Base-by-base conservation (phyloP, 352 stramenopile genomes). In the Paralagenidium karlingii region DNA sequence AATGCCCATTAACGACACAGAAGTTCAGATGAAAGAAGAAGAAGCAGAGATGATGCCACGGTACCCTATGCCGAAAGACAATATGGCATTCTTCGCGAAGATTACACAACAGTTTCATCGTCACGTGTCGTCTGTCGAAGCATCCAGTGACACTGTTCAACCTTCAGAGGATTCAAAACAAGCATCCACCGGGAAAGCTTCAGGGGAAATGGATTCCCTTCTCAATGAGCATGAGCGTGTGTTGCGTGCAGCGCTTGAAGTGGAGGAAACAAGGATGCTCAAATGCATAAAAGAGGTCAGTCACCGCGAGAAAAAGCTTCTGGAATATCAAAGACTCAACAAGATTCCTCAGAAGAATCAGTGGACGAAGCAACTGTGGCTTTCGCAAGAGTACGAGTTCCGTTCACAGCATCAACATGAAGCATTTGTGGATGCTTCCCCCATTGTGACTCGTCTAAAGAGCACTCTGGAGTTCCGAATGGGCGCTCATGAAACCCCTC, bases 191-290 rank as follows among this genome's bases (percentile, higher is more conserved):
- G n/a, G n/a, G n/a, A n/a, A n/a, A n/a, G n/a, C n/a, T n/a, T n/a
- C n/a, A n/a, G n/a, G n/a, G n/a, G n/a, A n/a, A n/a, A n/a, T n/a
- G n/a, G n/a, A n/a, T n/a, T n/a, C n/a, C n/a, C n/a, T n/a, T n/a
- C n/a, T n/a, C n/a, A n/a, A 88, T 18, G 60, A 69, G 0, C 51
- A 50, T 19, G 68, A 83, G 30, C 59, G 62, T 1, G 58, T 81
- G 3, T 38, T 88, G 15, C 82, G 65, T 62, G 78, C 78, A 36
- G 73, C 69, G 8, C 56, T 86, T 1, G 71, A 89, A 52, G 78
- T 91, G 1, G 78, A 91, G 50, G 75, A 88, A 28, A 85, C 82
- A 28, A 55, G 74, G 1, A 81, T 87, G 67, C 27, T 77, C 18
- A 73, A 80, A 19, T 64, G 55, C 5, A 38, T 87, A 3, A 63